These are phyloP conservation scores for Sarocladiaceae sp. DNA, from an alignment of 2,329 filamentous ascomycete species.

Conservation along the genomic window DNA sequence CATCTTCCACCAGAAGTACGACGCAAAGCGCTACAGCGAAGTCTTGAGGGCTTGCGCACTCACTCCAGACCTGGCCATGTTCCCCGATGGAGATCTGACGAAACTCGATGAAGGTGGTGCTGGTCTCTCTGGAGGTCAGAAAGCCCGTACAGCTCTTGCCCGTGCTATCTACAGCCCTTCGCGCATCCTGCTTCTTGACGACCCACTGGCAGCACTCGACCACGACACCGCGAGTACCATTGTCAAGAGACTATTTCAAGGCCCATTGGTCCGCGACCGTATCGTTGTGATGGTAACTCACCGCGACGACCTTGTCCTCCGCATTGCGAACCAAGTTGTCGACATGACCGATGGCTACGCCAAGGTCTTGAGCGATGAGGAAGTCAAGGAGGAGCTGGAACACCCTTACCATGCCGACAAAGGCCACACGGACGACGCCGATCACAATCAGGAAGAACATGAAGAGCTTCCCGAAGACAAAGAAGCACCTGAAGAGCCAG, in stretches of 20 bases:
- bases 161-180: conserved; percentile 54
- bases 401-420: conserved; percentile 27
- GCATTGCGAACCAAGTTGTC: conserved; percentile 67
- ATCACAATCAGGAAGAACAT: conserved; percentile 26
- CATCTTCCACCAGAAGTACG: conserved; percentile 51
- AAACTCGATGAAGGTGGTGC: conserved; percentile 57
- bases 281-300: conserved; percentile 78
- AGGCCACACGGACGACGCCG: conserved; percentile 14
- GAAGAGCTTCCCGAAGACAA: conserved; percentile 17
- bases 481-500: conserved; percentile 26
- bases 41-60: conserved; percentile 58
- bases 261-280: conserved; percentile 53
- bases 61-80: conserved; percentile 46
- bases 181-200: conserved; percentile 53
- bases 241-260: conserved; percentile 55
- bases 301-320: conserved; percentile 67
- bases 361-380: conserved; percentile 38
- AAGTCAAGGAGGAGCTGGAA: conserved; percentile 34
- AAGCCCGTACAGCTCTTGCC: conserved; percentile 56
- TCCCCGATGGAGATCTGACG: conserved; percentile 51
- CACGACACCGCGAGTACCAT: conserved; percentile 55
- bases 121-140: conserved; percentile 58
- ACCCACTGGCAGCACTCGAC: conserved; percentile 57
- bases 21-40: conserved; percentile 48
- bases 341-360: conserved; percentile 59